A percentile compares a stretch with the other conserved stretches of the same genome.
These are phyloP conservation scores for Claviceps sp. DNA, from an alignment of 2,329 filamentous ascomycete species.

Conservation along the genomic window DNA sequence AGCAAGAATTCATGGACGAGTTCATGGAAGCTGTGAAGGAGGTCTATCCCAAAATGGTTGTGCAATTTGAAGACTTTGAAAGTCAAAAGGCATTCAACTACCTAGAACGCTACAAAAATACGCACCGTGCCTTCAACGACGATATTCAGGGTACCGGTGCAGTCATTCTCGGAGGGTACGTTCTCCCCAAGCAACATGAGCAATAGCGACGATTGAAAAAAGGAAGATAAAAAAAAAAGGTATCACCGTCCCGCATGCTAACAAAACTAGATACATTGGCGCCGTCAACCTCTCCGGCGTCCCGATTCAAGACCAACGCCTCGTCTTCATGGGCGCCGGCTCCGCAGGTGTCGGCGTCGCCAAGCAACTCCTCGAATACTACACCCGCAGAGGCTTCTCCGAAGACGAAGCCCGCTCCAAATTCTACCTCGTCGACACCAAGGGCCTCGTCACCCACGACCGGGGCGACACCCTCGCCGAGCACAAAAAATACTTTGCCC, in stretches of 20 bases:
- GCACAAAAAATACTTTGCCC: constrained; percentile 66
- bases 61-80: constrained; percentile 98
- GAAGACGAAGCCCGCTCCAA: constrained; percentile 78
- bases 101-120: constrained; percentile 75
- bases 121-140: constrained; percentile 95
- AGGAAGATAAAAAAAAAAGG: not conserved
- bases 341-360: constrained; percentile 94
- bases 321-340: constrained; percentile 92
- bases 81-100: constrained; percentile 84
- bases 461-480: constrained; percentile 87
- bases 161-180: constrained; percentile 74
- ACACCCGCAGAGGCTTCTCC: constrained; percentile 78
- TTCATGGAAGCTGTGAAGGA: constrained; percentile 87
- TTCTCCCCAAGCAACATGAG: constrained; percentile 1
- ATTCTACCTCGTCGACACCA: constrained; percentile 97
- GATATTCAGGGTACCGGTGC: constrained; percentile 96
- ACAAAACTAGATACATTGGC: constrained; percentile 48
- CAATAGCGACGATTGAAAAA: not conserved
- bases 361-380: constrained; percentile 95
- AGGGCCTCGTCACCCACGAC: constrained; percentile 86
- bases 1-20: constrained; percentile 90
- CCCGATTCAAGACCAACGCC: constrained; percentile 76
- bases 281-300: constrained; percentile 76
- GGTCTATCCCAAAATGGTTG: constrained; percentile 50
- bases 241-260: constrained; percentile 22